A percentile compares a stretch with the other conserved stretches of the same genome.
These are phyloP conservation scores for Avena insularis DNA, from an alignment of 176 grass and related monocot genomes.

Conservation along the genomic window DNA sequence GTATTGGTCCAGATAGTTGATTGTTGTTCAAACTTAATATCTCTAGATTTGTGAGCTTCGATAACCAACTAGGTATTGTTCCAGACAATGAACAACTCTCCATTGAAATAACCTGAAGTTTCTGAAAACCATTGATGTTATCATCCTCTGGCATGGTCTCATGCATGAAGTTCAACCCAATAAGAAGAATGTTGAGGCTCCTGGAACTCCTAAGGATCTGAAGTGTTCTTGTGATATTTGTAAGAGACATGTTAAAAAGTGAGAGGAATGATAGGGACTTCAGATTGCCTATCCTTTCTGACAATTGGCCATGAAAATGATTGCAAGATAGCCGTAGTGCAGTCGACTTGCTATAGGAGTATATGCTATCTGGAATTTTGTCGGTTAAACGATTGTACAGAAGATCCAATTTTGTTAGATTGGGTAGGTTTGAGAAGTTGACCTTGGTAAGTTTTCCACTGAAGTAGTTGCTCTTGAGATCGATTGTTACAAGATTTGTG, in stretches of 20 bases:
- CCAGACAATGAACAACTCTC: no score
- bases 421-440: constrained; percentile 36
- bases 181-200: constrained; percentile 34
- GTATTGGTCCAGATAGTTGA: no score
- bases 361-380: neutral
- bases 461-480: neutral
- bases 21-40: no score
- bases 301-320: no score
- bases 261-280: no score
- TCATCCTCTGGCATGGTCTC: constrained; percentile 34
- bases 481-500: neutral
- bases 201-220: neutral
- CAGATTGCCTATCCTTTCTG: no score
- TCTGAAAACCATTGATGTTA: no score
- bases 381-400: constrained; percentile 8
- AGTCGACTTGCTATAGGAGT: neutral
- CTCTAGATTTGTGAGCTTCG: no score
- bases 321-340: neutral
- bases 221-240: constrained; percentile 44
- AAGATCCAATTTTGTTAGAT: constrained; percentile 50
- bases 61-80: no score
- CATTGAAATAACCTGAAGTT: no score
- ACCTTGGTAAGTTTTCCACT: constrained; percentile 7
- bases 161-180: constrained; percentile 15
- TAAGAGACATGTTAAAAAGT: constrained; percentile 24